phyloP scores from a whole-genome alignment of 495 filamentous ascomycete species.

The Penicillium macrosclerotiorum region DNA sequence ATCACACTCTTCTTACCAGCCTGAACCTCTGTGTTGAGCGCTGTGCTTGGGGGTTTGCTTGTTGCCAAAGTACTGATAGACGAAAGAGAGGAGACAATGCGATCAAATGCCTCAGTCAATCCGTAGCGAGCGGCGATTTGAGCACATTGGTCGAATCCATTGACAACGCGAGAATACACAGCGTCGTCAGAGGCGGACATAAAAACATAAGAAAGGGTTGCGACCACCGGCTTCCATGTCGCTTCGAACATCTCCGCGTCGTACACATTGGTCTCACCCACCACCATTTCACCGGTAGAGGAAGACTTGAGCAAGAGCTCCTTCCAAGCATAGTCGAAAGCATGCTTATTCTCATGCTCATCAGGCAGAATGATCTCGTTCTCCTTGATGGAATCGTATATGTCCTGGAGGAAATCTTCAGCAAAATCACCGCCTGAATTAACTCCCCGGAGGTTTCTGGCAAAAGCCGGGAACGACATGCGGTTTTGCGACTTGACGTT shows the following conservation, averaged over 20 bases:
- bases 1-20: slow-evolving; percentile 90
- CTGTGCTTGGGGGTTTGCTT: slow-evolving; percentile 70
- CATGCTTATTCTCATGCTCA: slow-evolving; percentile 93
- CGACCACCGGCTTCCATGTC: slow-evolving; percentile 92
- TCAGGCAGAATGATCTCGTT: slow-evolving; percentile 96
- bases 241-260: slow-evolving; percentile 97
- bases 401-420: slow-evolving; percentile 78
- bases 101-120: slow-evolving; percentile 82
- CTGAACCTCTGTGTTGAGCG: slow-evolving; percentile 94
- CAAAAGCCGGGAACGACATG: slow-evolving; percentile 79
- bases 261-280: slow-evolving; percentile 91
- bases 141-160: slow-evolving; percentile 94
- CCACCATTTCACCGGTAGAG: slow-evolving; percentile 64
- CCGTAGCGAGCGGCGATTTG: slow-evolving; percentile 86
- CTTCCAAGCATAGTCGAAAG: slow-evolving; percentile 96
- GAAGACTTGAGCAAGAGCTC: slow-evolving; percentile 87
- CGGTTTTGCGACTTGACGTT: slow-evolving; percentile 78
- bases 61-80: slow-evolving; percentile 85
- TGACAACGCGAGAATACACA: slow-evolving; percentile 88
- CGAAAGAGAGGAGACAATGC: slow-evolving; percentile 83
- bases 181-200: slow-evolving; percentile 98
- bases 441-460: slow-evolving; percentile 82
- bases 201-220: slow-evolving; percentile 96
- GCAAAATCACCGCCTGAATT: slow-evolving; percentile 85
- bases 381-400: slow-evolving; percentile 86